These are phyloP conservation scores for Fusarium sp. DNA, from an alignment of 2,329 filamentous ascomycete species.

Conservation along the genomic window DNA sequence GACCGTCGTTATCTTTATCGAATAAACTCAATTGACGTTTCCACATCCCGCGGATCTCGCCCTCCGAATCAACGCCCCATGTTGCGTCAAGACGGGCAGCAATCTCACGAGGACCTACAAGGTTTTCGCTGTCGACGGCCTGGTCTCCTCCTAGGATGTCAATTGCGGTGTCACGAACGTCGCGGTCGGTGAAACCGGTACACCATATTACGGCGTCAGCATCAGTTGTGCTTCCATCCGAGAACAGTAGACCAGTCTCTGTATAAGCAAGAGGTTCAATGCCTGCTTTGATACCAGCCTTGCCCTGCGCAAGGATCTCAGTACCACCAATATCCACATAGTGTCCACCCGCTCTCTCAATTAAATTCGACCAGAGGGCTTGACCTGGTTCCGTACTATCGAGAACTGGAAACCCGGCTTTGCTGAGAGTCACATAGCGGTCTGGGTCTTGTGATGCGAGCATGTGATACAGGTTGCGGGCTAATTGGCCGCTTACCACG, in stretches of 20 bases:
- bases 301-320: constrained; percentile 5
- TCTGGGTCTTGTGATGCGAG: constrained; percentile 26
- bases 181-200: constrained; percentile 25
- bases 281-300: constrained; percentile 11
- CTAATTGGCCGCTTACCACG: constrained; percentile 11
- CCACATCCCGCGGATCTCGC: constrained; percentile 39
- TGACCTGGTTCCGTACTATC: constrained; percentile 8
- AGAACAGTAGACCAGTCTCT: constrained; percentile 13
- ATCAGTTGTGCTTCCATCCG: constrained; percentile 6
- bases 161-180: not conserved
- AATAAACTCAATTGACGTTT: constrained; percentile 21
- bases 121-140: fast-evolving
- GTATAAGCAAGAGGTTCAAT: constrained; percentile 13
- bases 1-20: not conserved
- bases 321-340: constrained; percentile 31
- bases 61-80: constrained; percentile 31
- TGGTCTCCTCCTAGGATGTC: constrained; percentile 3
- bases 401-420: constrained; percentile 13
- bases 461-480: constrained; percentile 2
- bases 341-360: constrained; percentile 23
- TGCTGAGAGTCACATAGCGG: constrained; percentile 12
- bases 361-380: constrained; percentile 14
- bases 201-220: constrained; percentile 33
- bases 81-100: constrained; percentile 16
- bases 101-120: constrained; percentile 1